Base-by-base conservation (phyloP, 176 grass and related monocot species). In the Musa itinerans region DNA sequence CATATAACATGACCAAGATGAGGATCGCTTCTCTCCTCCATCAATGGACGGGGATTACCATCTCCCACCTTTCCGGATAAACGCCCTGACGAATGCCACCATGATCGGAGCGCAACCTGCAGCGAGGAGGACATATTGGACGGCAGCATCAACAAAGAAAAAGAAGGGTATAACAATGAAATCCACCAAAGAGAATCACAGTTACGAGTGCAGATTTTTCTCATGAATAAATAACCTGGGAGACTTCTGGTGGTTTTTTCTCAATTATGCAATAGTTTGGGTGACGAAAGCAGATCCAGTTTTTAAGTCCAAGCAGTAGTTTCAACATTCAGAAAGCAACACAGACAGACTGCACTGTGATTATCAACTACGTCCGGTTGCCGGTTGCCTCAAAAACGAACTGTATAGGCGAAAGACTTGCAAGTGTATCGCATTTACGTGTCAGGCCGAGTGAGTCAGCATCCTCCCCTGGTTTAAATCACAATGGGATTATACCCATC, bases 401-500 rank as follows among this genome's bases (percentile, higher is more conserved):
- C 20, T 34, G 29, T 49, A 50, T 55, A 75, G 11, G 73, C 50
- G 55, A 75, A 75, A 62, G 27, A 75, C 56, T 75, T 75, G 16
- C 55, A 56, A 50, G 54, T 22, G n/a, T 61, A 75, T 75, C 21
- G 11, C 55, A 61, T 49, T 50, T 50, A 75, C 50, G 73, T 34
- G 56, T 75, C 73, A 75, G 23, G 16, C 73, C 73, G 9, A 75
- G 56, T 75, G 73, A 62, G 6, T 62, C 73, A 50, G 73, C 55
- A 75, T 75, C 73, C 19, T 75, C 54, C 3, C 73, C 73, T 50
- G 73, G 15, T 53, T 75, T 75, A 16, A 75, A 75, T 10, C 73
- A 75, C 1, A 75, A 2, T 13, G 73, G 73, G 12, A 75, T 75
- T 61, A 75, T 63, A n/a, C 73, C 73, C 73, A 75, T 75, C 15